Percentiles rank a stretch among this genome's conserved stretches.
These are phyloP conservation scores for Monosporascus sp. DNA, from an alignment of 2,329 filamentous ascomycete species.

Conservation along the genomic window DNA sequence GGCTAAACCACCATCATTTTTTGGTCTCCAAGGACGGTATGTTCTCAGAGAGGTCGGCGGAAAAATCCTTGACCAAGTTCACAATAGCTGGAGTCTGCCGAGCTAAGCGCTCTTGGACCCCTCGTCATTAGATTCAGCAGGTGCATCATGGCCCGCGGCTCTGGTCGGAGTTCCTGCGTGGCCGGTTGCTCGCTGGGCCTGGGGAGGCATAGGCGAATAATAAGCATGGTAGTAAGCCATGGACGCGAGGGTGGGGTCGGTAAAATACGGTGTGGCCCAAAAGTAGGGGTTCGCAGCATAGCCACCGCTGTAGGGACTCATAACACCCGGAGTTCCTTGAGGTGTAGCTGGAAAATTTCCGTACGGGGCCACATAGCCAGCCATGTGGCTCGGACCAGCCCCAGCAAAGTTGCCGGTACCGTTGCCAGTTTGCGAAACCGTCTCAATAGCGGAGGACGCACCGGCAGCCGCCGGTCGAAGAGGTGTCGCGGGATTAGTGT, in stretches of 20 bases:
- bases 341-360: slow-evolving; percentile 10
- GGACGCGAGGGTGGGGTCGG: slow-evolving; percentile 14
- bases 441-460: neutral
- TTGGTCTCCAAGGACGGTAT: no score
- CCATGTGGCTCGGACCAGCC: neutral
- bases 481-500: neutral
- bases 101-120: neutral
- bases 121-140: neutral
- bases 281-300: slow-evolving; percentile 12
- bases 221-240: slow-evolving; percentile 7
- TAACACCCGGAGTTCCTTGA: slow-evolving; percentile 10
- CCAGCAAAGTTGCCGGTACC: neutral
- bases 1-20: no score
- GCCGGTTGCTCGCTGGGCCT: neutral
- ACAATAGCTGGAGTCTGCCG: neutral
- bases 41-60: neutral
- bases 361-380: slow-evolving; percentile 5
- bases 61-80: neutral
- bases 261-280: slow-evolving; percentile 24
- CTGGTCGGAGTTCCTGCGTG: neutral
- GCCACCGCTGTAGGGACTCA: slow-evolving; percentile 11
- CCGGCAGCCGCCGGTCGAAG: neutral
- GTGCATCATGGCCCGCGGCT: neutral
- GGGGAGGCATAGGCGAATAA: neutral
- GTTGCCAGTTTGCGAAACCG: neutral